These are phyloP conservation scores for Wickerhamiella australiensis DNA, from an alignment of 805 yeast genomes.

Conservation along the genomic window DNA sequence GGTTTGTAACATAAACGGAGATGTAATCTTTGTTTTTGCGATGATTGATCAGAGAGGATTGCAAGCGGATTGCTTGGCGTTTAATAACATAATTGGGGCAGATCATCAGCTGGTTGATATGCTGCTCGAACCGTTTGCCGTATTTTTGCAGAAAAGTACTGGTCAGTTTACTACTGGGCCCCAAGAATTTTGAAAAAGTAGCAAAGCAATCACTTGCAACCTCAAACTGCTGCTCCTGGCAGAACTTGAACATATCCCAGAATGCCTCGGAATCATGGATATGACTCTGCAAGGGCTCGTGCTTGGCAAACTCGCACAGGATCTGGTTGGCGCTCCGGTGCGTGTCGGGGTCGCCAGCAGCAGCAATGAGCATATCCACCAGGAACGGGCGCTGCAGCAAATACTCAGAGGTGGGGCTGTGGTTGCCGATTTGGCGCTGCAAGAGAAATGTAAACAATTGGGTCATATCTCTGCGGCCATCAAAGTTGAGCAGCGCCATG, in stretches of 20 bases:
- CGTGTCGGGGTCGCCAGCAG: conserved; percentile 62
- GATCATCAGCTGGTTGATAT: conserved; percentile 57
- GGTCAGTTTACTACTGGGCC: conserved; percentile 55
- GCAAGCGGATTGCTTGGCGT: conserved; percentile 69
- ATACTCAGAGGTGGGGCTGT: conserved; percentile 82
- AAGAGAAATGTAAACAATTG: conserved; percentile 62
- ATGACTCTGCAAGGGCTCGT: conserved; percentile 53
- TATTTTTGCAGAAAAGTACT: conserved; percentile 55
- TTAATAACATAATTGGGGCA: conserved; percentile 83
- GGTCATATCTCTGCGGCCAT: conserved; percentile 73
- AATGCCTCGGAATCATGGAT: conserved; percentile 48
- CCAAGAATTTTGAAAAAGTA: conserved; percentile 57
- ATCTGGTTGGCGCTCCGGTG: conserved; percentile 68
- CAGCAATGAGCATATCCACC: conserved; percentile 47
- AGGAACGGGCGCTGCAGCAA: conserved; percentile 55
- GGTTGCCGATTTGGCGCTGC: conserved; percentile 57
- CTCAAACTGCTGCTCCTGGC: conserved; percentile 68
- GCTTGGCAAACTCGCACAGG: conserved; percentile 71
- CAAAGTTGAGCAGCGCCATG: conserved; percentile 67
- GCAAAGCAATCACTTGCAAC: conserved; percentile 81
- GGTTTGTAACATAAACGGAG: conserved; percentile 63
- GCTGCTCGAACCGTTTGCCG: conserved; percentile 43
- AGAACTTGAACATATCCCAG: conserved; percentile 77
- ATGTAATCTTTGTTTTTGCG: conserved; percentile 61
- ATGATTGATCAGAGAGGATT: conserved; percentile 58